Conservation (phyloP, 2,329 filamentous ascomycete species). For the Microascus cirrosus region DNA sequence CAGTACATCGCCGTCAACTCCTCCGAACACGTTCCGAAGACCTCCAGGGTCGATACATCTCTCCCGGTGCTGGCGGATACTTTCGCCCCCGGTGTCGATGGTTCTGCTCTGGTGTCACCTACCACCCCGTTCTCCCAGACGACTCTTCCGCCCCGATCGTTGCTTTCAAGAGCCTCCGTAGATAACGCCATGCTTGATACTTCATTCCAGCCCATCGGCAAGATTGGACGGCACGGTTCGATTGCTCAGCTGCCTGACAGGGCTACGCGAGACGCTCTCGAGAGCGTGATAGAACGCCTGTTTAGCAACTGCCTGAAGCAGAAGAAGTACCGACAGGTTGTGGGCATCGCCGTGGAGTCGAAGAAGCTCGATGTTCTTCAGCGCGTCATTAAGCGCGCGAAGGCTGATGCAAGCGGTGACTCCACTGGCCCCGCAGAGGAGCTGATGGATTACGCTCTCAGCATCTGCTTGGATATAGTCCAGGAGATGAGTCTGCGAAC, state of each 20-base stretch:
- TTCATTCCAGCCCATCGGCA: slow-evolving; percentile 39
- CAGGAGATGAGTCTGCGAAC: slow-evolving; percentile 80
- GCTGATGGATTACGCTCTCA: slow-evolving; percentile 89
- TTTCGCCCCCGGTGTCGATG: slow-evolving; percentile 60
- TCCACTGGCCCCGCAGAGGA: slow-evolving; percentile 61
- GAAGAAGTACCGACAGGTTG: slow-evolving; percentile 86
- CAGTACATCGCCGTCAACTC: slow-evolving; percentile 78
- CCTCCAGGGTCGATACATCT: slow-evolving; percentile 27
- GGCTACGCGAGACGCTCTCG: slow-evolving; percentile 67
- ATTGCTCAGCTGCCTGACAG: slow-evolving; percentile 58
- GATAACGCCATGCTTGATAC: slow-evolving; percentile 52
- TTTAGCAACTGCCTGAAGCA: slow-evolving; percentile 83
- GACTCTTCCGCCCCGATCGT: slow-evolving; percentile 82
- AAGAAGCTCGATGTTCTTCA: slow-evolving; percentile 82
- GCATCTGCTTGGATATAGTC: slow-evolving; percentile 96
- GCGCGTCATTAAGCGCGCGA: slow-evolving; percentile 79
- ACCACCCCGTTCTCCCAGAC: slow-evolving; percentile 95
- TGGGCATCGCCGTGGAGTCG: slow-evolving; percentile 92
- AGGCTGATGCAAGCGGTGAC: slow-evolving; percentile 59
- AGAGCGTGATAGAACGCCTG: slow-evolving; percentile 74
- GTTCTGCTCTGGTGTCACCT: slow-evolving; percentile 66
- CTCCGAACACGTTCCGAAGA: slow-evolving; percentile 33
- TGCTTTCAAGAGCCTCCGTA: slow-evolving; percentile 73
- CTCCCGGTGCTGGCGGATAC: slow-evolving; percentile 67
- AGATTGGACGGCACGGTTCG: slow-evolving; percentile 42